Evolutionary conservation across 305 asterid genomes (phyloP), one percentile per base, ranked within the genome.

Genomic region (Plantago lanceolata): DNA sequence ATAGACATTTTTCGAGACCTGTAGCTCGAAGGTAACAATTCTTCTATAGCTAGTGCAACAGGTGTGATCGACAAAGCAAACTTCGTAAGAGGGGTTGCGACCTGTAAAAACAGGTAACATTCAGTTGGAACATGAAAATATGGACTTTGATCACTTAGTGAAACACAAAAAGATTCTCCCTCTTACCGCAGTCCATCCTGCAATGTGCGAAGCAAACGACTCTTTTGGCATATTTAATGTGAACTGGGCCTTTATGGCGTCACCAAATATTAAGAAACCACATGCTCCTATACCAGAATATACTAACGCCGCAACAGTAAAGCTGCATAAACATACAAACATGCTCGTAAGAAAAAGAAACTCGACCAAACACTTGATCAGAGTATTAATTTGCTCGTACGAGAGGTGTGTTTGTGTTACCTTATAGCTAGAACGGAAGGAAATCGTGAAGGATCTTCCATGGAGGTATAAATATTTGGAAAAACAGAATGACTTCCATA

Each of bases 401-500:
- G 28, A 24, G 28, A 24, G n/a, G n/a, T 24, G 28, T 24, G 28
- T 24, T 24, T 24, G 2, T 24, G 2, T 33, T 53, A 87, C 98
- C 98, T 84, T 75, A 81, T 74, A 31, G 76, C 48, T 31, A 92
- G 85, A 66, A 92, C 78, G 12, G 96, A 85, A 35, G 93, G 95
- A 59, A 92, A 89, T 50, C 77, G 76, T 3, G 94, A 82, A 64
- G 93, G 96, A 62, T 85, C 88, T 53, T 75, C 57, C 97, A 93
- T 93, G 61, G 99, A 93, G 56, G 96, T 74, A 57, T 93, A 93
- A 57, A 89, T 93, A 72, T 81, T 84, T 17, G 99, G 97, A 61
- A 93, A 93, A 19, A 93, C 94, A 3, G 96, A 89, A 71, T 89
- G 99, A 71, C 99, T 77, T 0, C 96, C 97, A 20, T 82, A 93